These are phyloP conservation scores for Pyracantha coccinea DNA, from an alignment of 331 rosid species.

Conservation along the genomic window DNA sequence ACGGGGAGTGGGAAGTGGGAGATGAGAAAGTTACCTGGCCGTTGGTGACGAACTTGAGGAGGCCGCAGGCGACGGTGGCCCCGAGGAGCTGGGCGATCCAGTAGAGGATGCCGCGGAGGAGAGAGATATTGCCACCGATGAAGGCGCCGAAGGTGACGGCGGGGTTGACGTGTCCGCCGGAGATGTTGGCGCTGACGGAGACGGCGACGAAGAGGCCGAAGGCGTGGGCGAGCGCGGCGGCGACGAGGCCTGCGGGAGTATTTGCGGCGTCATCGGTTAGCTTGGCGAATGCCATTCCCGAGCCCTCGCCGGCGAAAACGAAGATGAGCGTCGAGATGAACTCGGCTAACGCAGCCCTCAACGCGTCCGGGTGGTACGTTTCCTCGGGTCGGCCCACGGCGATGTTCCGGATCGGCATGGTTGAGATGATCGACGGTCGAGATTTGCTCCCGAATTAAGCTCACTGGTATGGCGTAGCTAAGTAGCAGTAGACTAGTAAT, in stretches of 20 bases:
- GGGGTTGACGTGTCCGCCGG: slow-evolving; percentile 98
- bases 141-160: slow-evolving; percentile 94
- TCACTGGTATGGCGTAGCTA: not conserved
- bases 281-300: slow-evolving; percentile 75
- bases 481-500: not conserved
- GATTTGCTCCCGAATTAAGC: not conserved
- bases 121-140: slow-evolving; percentile 78
- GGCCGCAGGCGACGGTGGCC: slow-evolving; percentile 59
- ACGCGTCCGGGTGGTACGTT: slow-evolving; percentile 52
- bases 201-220: slow-evolving; percentile 85
- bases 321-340: slow-evolving; percentile 86
- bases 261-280: slow-evolving; percentile 49
- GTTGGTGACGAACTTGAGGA: slow-evolving; percentile 54
- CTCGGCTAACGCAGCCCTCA: slow-evolving; percentile 72
- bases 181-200: slow-evolving; percentile 68
- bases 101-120: slow-evolving; percentile 81
- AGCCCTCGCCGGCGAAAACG: slow-evolving; percentile 87
- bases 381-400: slow-evolving; percentile 69
- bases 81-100: slow-evolving; percentile 90
- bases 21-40: slow-evolving; percentile 36
- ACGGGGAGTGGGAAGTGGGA: not conserved
- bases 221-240: slow-evolving; percentile 78
- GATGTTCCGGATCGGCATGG: slow-evolving; percentile 73
- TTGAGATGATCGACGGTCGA: not conserved
- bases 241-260: slow-evolving; percentile 58